Base-by-base conservation (phyloP, 305 asterid species). In the Rubia peregrina region DNA sequence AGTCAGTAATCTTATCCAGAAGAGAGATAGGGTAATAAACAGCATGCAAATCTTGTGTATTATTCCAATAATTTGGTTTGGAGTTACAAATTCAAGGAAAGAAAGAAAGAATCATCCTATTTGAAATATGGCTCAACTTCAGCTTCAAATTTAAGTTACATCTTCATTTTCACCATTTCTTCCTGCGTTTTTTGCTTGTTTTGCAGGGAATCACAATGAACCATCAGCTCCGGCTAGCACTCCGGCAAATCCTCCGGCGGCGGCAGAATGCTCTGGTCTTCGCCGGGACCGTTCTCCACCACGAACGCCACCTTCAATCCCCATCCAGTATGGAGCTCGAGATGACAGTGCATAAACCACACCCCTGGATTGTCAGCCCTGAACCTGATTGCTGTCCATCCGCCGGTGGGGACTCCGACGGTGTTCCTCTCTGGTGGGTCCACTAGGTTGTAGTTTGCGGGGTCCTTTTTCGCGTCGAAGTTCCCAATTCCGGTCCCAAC, bases 401-500 rank as follows among this genome's bases (percentile, higher is more conserved):
- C 93, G 7, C 90, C 93, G 1, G 93, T 83, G 0, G 93, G 93
- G 9, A 87, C 89, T 10, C 87, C 87, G 13, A 87, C 82, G 0
- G 93, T 87, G 67, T 87, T 87, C 49, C 93, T 82, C 59, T 87
- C 90, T 0, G 87, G 87, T 0, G 93, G 93, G 33, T 87, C 93
- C 0, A 85, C 78, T 70, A 87, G 66, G 78, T 87, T 87, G 61
- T 63, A 87, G 22, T 73, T 79, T 4, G 74, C 76, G 0, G 86
- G 86, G 51, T 87, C 89, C 3, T 61, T 80, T 5, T 41, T 59
- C 0, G 86, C 83, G 44, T 85, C 80, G 21, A 83, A 87, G 55
- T 85, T 87, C 16, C 93, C 93, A 0, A 84, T 11, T 5, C 93
- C 93, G 0, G 71, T 71, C 16, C 93, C 93, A 1, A 85, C 85